Evolutionary conservation across 768 basidiomycete species (phyloP).

Genomic region (Leucocoprinus sp.): DNA sequence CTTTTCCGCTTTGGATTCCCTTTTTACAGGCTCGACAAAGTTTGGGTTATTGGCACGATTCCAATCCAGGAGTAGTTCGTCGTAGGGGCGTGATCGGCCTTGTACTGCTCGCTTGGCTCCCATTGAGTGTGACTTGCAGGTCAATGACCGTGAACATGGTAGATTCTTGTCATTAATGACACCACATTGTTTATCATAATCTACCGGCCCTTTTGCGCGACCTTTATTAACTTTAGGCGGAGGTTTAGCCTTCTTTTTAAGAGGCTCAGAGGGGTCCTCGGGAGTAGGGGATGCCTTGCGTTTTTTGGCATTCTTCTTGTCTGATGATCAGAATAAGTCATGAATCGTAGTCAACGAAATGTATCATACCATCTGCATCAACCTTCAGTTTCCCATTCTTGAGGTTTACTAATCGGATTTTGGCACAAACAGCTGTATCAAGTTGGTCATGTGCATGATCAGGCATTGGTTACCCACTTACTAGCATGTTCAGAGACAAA

Average conservation of each 20-base stretch:
- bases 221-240: constrained; percentile 69
- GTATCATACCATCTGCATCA: constrained; percentile 35
- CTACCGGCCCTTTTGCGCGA: constrained; percentile 76
- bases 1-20: constrained; percentile 80
- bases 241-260: constrained; percentile 72
- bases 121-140: constrained; percentile 98
- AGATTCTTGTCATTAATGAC: constrained; percentile 94
- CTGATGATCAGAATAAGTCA: background rate
- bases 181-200: constrained; percentile 89
- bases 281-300: constrained; percentile 73
- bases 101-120: constrained; percentile 89
- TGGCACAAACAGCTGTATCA: constrained; percentile 48
- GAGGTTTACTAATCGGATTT: constrained; percentile 44
- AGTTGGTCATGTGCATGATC: constrained; percentile 4
- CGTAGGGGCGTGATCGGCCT: constrained; percentile 77
- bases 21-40: constrained; percentile 81
- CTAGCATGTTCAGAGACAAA: constrained; percentile 70
- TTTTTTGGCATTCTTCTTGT: constrained; percentile 57
- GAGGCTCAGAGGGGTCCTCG: constrained; percentile 54
- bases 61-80: constrained; percentile 88
- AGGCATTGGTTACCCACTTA: constrained; percentile 20
- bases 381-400: constrained; percentile 51
- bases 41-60: constrained; percentile 82
- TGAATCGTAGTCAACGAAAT: background rate
- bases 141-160: constrained; percentile 90